Conservation (phyloP, 2,329 filamentous ascomycete species). For the Phialemonium atrogriseum region DNA sequence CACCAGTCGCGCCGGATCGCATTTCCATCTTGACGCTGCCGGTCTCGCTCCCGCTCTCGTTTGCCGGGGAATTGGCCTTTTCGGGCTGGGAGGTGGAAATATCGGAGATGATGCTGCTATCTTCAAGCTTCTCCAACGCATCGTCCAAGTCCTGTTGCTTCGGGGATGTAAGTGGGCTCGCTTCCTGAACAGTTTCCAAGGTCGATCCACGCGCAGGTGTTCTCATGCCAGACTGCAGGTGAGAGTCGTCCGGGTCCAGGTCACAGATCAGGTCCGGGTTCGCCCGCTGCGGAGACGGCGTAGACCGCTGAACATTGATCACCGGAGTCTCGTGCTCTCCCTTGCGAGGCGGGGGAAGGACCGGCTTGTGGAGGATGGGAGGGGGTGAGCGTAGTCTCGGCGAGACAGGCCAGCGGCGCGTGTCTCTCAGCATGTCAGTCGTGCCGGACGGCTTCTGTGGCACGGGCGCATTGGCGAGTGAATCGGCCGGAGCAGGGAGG, state of each 20-base stretch:
- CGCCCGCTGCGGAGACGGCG: constrained; percentile 36
- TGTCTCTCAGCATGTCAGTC: constrained; percentile 42
- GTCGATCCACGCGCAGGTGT: constrained; percentile 55
- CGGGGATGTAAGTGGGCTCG: constrained; percentile 69
- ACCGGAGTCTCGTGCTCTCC: constrained; percentile 41
- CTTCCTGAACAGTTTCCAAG: constrained; percentile 87
- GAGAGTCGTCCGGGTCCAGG: constrained; percentile 43
- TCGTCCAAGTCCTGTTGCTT: constrained; percentile 33
- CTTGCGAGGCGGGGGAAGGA: constrained; percentile 34
- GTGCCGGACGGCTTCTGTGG: constrained; percentile 52
- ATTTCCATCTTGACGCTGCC: constrained; percentile 39
- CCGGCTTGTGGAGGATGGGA: constrained; percentile 42
- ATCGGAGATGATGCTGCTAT: constrained; percentile 34
- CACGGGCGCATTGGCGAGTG: constrained; percentile 50
- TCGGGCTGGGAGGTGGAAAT: constrained; percentile 34
- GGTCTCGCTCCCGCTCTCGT: constrained; percentile 60
- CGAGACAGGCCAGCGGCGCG: constrained; percentile 67
- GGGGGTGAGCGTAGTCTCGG: constrained; percentile 72
- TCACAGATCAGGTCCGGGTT: constrained; percentile 32
- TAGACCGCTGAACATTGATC: constrained; percentile 45
- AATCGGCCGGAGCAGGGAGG: constrained; percentile 51
- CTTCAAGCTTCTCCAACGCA: constrained; percentile 41
- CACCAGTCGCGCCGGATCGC: constrained; percentile 32
- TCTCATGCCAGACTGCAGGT: constrained; percentile 43
- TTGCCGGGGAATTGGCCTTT: constrained; percentile 35